These are phyloP conservation scores for Alternaria atra DNA, from an alignment of 2,329 filamentous ascomycete species.

Conservation along the genomic window DNA sequence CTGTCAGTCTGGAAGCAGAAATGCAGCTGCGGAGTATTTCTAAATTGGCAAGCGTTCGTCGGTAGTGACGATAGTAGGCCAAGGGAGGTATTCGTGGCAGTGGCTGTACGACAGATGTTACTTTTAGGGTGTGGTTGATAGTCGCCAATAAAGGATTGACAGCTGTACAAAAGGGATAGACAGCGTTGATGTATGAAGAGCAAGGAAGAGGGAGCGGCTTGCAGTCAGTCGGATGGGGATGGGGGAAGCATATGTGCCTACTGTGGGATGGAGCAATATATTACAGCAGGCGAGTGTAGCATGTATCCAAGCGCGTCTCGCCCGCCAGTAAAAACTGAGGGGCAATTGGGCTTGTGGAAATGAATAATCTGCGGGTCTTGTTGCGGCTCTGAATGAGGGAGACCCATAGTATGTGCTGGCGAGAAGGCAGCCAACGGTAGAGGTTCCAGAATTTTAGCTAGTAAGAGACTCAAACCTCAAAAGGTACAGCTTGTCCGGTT, in stretches of 20 bases:
- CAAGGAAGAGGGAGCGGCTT: constrained; percentile 50
- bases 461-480: constrained; percentile 45
- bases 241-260: constrained; percentile 47
- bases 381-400: constrained; percentile 56
- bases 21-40: constrained; percentile 34
- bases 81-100: constrained; percentile 46
- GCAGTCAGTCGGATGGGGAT: constrained; percentile 48
- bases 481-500: constrained; percentile 52
- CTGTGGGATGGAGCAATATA: constrained; percentile 54
- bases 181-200: constrained; percentile 44
- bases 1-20: constrained; percentile 35
- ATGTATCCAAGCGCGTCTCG: constrained; percentile 51
- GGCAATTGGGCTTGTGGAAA: constrained; percentile 50
- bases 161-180: constrained; percentile 45
- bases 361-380: constrained; percentile 52
- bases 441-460: constrained; percentile 53
- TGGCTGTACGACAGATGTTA: constrained; percentile 48
- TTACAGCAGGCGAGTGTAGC: constrained; percentile 52
- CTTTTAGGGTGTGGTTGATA: constrained; percentile 40
- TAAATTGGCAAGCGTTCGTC: constrained; percentile 48
- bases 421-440: constrained; percentile 58
- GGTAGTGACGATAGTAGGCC: constrained; percentile 42
- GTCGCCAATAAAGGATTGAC: constrained; percentile 49
- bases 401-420: constrained; percentile 83
- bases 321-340: constrained; percentile 65